phyloP scores from a whole-genome alignment of 1,284 basidiomycete species.

The Rhodotorula sp. region DNA sequence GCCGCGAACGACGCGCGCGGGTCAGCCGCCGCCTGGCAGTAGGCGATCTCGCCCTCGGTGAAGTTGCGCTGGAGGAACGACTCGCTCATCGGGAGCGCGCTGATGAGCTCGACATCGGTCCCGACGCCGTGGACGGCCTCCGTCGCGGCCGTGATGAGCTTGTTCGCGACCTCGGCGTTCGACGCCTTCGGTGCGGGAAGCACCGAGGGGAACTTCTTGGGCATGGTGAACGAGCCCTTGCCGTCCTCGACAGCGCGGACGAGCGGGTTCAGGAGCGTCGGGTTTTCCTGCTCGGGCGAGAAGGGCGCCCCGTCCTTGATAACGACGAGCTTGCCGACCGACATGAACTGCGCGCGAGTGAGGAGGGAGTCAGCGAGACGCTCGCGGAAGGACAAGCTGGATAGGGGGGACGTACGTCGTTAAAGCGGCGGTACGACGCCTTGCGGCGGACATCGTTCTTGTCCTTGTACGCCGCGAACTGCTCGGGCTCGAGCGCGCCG shows the following conservation, averaged over 20 bases:
- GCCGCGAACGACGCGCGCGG: constrained; percentile 88
- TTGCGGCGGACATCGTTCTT: constrained; percentile 71
- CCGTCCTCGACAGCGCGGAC: constrained; percentile 79
- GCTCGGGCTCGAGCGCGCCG: constrained; percentile 70
- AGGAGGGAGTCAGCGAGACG: neutral
- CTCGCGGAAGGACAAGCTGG: neutral
- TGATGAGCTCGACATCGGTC: constrained; percentile 71
- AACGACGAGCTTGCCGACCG: constrained; percentile 84
- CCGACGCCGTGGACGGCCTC: constrained; percentile 45
- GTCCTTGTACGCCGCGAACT: constrained; percentile 73
- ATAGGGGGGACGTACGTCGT: constrained; percentile 58
- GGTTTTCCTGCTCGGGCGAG: constrained; percentile 78
- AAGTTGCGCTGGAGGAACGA: constrained; percentile 92
- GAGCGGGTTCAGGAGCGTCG: constrained; percentile 79
- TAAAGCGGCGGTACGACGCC: constrained; percentile 87
- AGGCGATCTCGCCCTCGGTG: constrained; percentile 80
- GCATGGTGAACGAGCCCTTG: constrained; percentile 84
- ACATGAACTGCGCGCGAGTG: constrained; percentile 59
- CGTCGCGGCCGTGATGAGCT: constrained; percentile 46
- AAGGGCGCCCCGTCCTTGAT: constrained; percentile 96
- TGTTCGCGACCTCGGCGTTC: constrained; percentile 67
- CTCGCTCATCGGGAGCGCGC: constrained; percentile 86
- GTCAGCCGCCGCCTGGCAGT: constrained; percentile 85
- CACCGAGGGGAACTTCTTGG: constrained; percentile 58
- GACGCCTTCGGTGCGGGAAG: constrained; percentile 61